Conservation (phyloP, 768 basidiomycete species). For the Xerocomellus amylosporus region DNA sequence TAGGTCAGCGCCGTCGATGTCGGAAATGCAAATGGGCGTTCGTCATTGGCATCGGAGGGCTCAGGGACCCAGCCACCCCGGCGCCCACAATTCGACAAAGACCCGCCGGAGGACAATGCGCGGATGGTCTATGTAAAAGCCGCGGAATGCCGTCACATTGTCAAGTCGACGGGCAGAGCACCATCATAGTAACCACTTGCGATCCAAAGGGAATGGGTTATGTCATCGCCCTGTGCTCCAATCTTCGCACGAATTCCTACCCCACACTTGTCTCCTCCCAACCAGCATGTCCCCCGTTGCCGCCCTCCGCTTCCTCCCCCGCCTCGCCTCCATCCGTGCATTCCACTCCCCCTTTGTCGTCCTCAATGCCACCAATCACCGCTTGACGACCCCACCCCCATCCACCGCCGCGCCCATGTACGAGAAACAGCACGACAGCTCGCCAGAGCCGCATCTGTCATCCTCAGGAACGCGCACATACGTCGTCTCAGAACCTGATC, state of each 20-base stretch:
- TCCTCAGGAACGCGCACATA: conserved; percentile 56
- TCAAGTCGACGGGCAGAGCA: neutral
- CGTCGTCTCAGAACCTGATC: conserved; percentile 72
- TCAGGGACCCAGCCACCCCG: conserved; percentile 8
- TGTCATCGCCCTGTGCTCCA: conserved; percentile 24
- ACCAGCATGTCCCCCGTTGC: conserved; percentile 23
- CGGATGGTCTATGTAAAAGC: neutral
- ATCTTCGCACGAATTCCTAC: conserved; percentile 24
- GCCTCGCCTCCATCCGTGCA: conserved; percentile 35
- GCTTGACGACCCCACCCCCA: conserved; percentile 31
- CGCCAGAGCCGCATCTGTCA: conserved; percentile 46
- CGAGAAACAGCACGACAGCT: conserved; percentile 59
- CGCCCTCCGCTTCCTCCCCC: conserved; percentile 4
- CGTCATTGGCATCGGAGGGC: conserved; percentile 2
- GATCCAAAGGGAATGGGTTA: conserved; percentile 14
- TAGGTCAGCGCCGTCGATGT: conserved; percentile 20
- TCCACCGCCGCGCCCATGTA: conserved; percentile 40
- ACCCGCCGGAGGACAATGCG: neutral
- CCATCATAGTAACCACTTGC: neutral
- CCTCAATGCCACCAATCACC: conserved; percentile 41
- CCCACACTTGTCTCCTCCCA: conserved; percentile 11
- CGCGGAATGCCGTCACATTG: conserved; percentile 7
- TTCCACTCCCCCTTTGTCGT: conserved; percentile 67
- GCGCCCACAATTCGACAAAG: conserved; percentile 3
- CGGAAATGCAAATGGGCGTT: conserved; percentile 20